These are phyloP conservation scores for Malus hybrid DNA, from an alignment of 331 rosid genomes.

Conservation along the genomic window DNA sequence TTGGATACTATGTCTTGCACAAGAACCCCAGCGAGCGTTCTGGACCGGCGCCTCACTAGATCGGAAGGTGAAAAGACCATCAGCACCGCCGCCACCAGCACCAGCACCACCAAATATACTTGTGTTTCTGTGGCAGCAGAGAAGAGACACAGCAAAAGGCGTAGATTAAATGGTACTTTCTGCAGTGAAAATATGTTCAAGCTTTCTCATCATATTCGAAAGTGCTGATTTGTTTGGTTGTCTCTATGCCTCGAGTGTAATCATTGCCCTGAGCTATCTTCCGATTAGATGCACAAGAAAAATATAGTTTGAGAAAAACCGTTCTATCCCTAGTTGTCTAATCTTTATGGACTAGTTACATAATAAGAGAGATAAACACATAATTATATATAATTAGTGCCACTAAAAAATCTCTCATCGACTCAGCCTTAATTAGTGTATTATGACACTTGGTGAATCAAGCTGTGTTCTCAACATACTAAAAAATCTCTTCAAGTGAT, in stretches of 20 bases:
- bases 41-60: constrained; percentile 12
- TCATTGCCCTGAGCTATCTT: too few relatives aligned
- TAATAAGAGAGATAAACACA: too few relatives aligned
- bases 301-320: too few relatives aligned
- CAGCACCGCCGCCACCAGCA: not conserved
- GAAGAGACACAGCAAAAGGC: constrained; percentile 40
- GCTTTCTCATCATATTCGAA: constrained; percentile 4
- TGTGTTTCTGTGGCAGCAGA: not conserved
- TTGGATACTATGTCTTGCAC: constrained; percentile 22
- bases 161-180: constrained; percentile 32
- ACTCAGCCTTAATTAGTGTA: too few relatives aligned
- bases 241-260: not conserved
- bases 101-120: not conserved
- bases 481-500: too few relatives aligned
- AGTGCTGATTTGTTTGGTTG: not conserved
- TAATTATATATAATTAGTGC: too few relatives aligned
- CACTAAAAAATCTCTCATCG: too few relatives aligned
- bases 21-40: constrained; percentile 41
- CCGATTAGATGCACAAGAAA: too few relatives aligned
- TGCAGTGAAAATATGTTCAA: constrained; percentile 15
- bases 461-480: too few relatives aligned
- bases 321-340: too few relatives aligned
- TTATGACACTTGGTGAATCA: too few relatives aligned
- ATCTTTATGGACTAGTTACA: too few relatives aligned
- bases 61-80: constrained; percentile 9